These are phyloP conservation scores for Ophiostoma populinum DNA, from an alignment of 2,329 filamentous ascomycete species.

Conservation along the genomic window DNA sequence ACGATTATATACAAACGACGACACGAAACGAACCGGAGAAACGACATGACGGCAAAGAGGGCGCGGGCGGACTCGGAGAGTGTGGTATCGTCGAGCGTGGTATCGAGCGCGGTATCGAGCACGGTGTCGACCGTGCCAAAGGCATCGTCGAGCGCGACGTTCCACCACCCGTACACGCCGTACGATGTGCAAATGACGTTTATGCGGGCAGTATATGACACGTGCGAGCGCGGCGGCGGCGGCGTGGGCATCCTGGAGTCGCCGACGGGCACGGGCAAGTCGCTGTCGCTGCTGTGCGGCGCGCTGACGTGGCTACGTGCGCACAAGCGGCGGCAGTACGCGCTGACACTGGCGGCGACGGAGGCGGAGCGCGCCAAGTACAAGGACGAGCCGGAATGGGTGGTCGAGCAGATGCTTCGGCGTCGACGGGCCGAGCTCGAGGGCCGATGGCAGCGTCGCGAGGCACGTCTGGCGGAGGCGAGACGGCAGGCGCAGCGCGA, in stretches of 20 bases:
- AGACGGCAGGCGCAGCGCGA: constrained; percentile 18
- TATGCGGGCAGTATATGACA: constrained; percentile 68
- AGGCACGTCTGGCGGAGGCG: constrained; percentile 41
- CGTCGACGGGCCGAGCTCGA: constrained; percentile 51
- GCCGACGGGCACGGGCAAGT: constrained; percentile 87
- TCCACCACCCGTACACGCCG: constrained; percentile 74
- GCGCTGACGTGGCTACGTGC: constrained; percentile 82
- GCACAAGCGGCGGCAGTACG: constrained; percentile 48
- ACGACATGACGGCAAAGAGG: too few relatives aligned
- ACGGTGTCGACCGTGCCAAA: too few relatives aligned
- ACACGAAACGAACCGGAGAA: too few relatives aligned
- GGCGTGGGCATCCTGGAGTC: constrained; percentile 83
- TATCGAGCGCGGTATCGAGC: too few relatives aligned
- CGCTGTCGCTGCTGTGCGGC: constrained; percentile 75
- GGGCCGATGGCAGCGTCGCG: constrained; percentile 52
- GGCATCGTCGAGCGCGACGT: too few relatives aligned
- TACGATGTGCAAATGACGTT: constrained; percentile 80
- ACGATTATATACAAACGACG: too few relatives aligned
- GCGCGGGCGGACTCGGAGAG: too few relatives aligned
- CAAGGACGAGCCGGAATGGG: constrained; percentile 67
- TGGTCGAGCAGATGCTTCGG: constrained; percentile 57
- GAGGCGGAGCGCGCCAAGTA: constrained; percentile 28
- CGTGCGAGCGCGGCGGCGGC: constrained; percentile 51
- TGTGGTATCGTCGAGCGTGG: too few relatives aligned
- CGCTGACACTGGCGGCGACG: constrained; percentile 18